Evolutionary conservation across 169 alveolate genomes (phyloP).

Genomic region (Eimeria acervulina): DNA sequence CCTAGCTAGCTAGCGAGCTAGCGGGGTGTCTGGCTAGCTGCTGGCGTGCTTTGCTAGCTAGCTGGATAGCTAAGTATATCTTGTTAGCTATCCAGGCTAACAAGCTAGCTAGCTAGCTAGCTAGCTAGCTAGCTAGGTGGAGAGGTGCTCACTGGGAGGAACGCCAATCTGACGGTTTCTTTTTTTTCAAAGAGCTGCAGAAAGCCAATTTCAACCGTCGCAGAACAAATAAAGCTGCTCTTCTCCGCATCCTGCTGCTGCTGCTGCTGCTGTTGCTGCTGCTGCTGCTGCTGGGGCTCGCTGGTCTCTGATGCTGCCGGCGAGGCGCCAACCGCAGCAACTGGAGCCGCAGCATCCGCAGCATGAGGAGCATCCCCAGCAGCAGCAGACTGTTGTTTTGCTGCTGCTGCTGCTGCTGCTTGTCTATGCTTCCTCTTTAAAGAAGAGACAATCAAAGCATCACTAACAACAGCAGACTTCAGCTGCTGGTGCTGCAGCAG

Average conservation of each 20-base stretch:
- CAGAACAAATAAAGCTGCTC: background rate
- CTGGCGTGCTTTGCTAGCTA: too few species aligned
- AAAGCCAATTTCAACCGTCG: background rate
- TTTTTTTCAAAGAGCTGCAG: conserved; percentile 44
- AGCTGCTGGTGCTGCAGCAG: conserved; percentile 66
- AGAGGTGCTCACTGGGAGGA: conserved; percentile 7
- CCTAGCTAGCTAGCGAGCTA: too few species aligned
- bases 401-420: background rate
- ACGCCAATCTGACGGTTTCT: conserved; percentile 39
- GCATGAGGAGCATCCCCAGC: background rate
- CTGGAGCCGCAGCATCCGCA: background rate
- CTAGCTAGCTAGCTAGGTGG: too few species aligned
- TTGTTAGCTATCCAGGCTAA: too few species aligned
- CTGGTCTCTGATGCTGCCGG: background rate
- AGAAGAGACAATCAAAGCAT: conserved; percentile 24
- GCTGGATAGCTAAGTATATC: too few species aligned
- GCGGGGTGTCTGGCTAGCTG: too few species aligned
- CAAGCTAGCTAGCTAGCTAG: too few species aligned
- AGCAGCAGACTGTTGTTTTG: background rate
- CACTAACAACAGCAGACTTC: conserved; percentile 2
- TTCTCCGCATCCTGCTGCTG: background rate
- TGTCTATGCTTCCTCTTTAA: conserved; percentile 10
- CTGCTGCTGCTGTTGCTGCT: background rate
- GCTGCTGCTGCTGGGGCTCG: conserved; percentile 14
- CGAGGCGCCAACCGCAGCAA: background rate